Conservation (phyloP, 2,329 filamentous ascomycete species). For the Orbilia javanica region DNA sequence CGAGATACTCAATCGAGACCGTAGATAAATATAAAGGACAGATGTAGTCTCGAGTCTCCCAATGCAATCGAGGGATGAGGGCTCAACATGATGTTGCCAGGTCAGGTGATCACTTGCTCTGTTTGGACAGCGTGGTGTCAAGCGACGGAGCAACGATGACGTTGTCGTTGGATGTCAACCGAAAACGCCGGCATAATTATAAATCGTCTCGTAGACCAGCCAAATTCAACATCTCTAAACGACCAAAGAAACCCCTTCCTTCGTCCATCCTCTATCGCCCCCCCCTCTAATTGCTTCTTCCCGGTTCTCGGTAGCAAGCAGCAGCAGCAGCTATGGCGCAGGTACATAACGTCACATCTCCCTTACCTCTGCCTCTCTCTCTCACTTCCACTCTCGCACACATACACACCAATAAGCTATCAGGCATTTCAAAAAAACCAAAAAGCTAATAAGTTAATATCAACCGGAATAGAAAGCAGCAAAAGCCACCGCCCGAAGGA, state of each 20-base stretch:
- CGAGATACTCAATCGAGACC: too few relatives aligned
- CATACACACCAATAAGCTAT: too few relatives aligned
- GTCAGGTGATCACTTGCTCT: slow-evolving; percentile 37
- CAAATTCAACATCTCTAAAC: not conserved
- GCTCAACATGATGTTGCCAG: not conserved
- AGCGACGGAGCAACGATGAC: slow-evolving; percentile 39
- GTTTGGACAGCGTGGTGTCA: slow-evolving; percentile 42
- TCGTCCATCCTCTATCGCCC: not conserved
- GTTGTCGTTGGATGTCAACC: slow-evolving; percentile 15
- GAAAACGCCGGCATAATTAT: slow-evolving; percentile 19
- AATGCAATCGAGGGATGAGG: too few relatives aligned
- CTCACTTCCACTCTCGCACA: too few relatives aligned
- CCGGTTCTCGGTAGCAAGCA: not conserved
- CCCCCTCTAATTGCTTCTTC: not conserved
- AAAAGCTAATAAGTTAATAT: too few relatives aligned
- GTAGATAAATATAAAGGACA: too few relatives aligned
- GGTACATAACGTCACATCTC: too few relatives aligned
- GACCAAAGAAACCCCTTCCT: too few relatives aligned
- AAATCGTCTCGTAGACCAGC: too few relatives aligned
- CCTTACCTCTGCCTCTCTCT: not conserved
- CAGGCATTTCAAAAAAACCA: too few relatives aligned
- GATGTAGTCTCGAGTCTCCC: too few relatives aligned
- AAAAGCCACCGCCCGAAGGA: slow-evolving; percentile 78
- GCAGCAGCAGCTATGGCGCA: slow-evolving; percentile 41
- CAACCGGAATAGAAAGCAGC: slow-evolving; percentile 61